Conservation (phyloP, 495 filamentous ascomycete species). For the Letharia columbiana region DNA sequence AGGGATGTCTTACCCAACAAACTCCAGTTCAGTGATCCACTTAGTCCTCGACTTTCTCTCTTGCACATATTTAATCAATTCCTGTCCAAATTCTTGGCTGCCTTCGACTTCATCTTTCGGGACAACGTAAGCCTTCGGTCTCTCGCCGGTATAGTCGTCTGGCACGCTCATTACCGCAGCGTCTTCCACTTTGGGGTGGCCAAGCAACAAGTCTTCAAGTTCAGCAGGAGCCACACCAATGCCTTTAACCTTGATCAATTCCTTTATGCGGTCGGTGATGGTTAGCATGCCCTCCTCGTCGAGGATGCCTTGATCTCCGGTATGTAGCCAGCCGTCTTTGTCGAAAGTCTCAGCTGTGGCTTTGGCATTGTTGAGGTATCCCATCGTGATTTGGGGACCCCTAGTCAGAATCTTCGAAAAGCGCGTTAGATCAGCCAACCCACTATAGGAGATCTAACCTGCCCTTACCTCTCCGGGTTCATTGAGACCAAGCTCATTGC, state of each 20-base stretch:
- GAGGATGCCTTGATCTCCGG: slow-evolving; percentile 57
- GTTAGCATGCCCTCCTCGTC: slow-evolving; percentile 46
- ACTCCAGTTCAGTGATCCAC: slow-evolving; percentile 58
- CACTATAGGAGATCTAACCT: background rate
- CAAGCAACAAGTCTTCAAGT: slow-evolving; percentile 55
- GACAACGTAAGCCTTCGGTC: slow-evolving; percentile 56
- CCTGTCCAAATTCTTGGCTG: slow-evolving; percentile 31
- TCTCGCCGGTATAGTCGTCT: slow-evolving; percentile 55
- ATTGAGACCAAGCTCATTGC: slow-evolving; percentile 38
- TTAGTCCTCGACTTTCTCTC: slow-evolving; percentile 56
- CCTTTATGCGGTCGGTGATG: slow-evolving; percentile 63
- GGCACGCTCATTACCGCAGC: slow-evolving; percentile 48
- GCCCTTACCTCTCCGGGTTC: slow-evolving; percentile 46
- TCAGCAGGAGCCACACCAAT: slow-evolving; percentile 64
- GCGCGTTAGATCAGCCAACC: background rate
- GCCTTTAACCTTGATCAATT: slow-evolving; percentile 70
- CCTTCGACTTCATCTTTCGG: slow-evolving; percentile 33
- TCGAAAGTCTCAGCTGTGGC: slow-evolving; percentile 55
- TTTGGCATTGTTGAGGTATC: slow-evolving; percentile 46
- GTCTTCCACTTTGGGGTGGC: slow-evolving; percentile 50
- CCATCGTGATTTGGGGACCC: slow-evolving; percentile 50
- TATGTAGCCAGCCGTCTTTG: slow-evolving; percentile 52
- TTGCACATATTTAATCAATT: slow-evolving; percentile 48
- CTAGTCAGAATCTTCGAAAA: slow-evolving; percentile 37
- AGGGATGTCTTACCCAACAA: slow-evolving; percentile 30